Percentiles rank a stretch among this genome's conserved stretches.
phyloP scores from a whole-genome alignment of 2,329 filamentous ascomycete species.

The Lasiodiplodia sp. region DNA sequence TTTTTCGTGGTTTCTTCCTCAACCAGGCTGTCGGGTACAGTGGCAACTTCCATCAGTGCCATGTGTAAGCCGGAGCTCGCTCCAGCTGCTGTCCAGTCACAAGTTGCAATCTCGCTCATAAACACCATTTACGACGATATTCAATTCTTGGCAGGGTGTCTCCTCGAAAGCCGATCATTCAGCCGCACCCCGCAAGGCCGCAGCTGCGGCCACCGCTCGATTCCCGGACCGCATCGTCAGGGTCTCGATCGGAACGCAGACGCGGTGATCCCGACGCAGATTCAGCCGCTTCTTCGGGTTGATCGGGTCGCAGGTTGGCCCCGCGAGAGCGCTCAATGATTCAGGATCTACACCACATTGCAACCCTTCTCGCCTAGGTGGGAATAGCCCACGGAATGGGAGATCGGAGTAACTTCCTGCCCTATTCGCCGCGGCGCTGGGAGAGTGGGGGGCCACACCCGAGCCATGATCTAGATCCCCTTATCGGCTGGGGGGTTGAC shows the following conservation, averaged over 20 bases:
- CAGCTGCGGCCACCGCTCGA: background rate
- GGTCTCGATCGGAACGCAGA: background rate
- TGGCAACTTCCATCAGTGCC: background rate
- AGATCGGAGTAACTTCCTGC: too few species aligned
- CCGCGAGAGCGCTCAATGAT: background rate
- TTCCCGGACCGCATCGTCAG: background rate
- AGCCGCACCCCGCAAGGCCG: background rate
- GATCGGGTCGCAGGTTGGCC: background rate
- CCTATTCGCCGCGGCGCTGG: too few species aligned
- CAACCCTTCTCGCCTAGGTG: background rate
- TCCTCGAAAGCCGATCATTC: background rate
- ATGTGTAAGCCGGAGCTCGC: background rate
- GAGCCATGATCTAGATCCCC: too few species aligned
- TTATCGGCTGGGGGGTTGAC: too few species aligned
- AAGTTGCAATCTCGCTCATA: background rate
- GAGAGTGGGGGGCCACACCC: too few species aligned
- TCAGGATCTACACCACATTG: background rate
- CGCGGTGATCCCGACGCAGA: background rate
- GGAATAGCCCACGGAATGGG: too few species aligned
- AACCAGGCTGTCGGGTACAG: background rate
- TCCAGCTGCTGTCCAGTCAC: background rate
- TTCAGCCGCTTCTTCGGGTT: background rate
- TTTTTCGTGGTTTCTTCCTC: background rate
- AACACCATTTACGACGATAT: background rate
- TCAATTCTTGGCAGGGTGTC: background rate